phyloP scores from a whole-genome alignment of 768 basidiomycete species.

The Lanmaoa rubissima region DNA sequence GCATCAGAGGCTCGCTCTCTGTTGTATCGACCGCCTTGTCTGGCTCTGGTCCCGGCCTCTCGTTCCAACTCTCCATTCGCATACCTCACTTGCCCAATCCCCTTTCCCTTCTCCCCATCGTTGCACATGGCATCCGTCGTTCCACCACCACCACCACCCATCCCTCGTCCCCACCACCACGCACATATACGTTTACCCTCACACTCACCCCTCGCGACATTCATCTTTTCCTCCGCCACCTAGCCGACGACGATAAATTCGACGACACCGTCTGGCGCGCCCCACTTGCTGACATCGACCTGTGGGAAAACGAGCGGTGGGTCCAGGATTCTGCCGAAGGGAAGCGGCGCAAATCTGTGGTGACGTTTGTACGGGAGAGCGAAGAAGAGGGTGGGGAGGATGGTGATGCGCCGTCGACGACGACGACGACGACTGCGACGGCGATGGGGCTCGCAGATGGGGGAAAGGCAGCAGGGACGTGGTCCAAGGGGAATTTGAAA shows the following conservation, averaged over 20 bases:
- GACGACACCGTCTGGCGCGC: conserved; percentile 62
- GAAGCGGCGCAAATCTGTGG: conserved; percentile 6
- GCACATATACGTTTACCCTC: conserved; percentile 12
- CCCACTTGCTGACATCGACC: conserved; percentile 64
- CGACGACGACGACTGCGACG: neutral
- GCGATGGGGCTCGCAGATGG: neutral
- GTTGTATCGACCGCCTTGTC: conserved; percentile 3
- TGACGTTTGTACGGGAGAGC: conserved; percentile 2
- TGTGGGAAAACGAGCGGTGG: conserved; percentile 85
- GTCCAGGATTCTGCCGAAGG: conserved; percentile 19
- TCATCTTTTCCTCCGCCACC: conserved; percentile 32
- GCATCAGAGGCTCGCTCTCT: conserved; percentile 1
- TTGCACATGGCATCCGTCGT: neutral
- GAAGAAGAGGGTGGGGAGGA: conserved; percentile 11
- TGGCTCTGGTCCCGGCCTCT: conserved; percentile 19
- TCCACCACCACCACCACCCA: neutral
- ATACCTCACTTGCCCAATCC: conserved; percentile 8
- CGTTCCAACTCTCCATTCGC: conserved; percentile 7
- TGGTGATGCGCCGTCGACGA: conserved; percentile 7
- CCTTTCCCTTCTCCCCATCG: neutral
- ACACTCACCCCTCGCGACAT: conserved; percentile 22
- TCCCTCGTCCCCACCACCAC: neutral
- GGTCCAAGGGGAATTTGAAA: conserved; percentile 16
- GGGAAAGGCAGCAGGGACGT: conserved; percentile 2
- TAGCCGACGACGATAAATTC: conserved; percentile 66